Evolutionary conservation across 768 basidiomycete genomes (phyloP).

Genomic region (Mycena crocata): DNA sequence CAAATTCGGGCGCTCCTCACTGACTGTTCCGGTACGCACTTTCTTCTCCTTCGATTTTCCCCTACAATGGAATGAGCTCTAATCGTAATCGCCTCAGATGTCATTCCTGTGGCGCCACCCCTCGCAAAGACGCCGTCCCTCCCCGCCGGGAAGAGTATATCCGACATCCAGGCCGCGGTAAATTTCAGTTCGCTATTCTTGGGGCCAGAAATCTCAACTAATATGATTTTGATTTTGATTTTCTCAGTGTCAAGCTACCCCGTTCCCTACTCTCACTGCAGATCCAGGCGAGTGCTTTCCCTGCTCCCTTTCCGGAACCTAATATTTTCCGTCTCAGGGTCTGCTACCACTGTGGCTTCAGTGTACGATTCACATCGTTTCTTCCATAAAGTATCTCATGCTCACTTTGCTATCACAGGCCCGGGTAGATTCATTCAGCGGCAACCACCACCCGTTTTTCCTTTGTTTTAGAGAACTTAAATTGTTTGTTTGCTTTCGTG

Average conservation of each 20-base stretch:
- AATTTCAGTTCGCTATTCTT: background rate
- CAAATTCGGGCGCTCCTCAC: background rate
- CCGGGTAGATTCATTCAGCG: too few species aligned
- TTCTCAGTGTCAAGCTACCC: background rate
- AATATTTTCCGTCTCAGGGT: background rate
- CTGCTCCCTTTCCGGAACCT: background rate
- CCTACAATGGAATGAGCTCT: background rate
- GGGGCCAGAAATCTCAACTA: background rate
- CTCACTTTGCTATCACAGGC: too few species aligned
- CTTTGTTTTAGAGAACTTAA: too few species aligned
- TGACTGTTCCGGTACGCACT: conserved; percentile 5
- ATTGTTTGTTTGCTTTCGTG: too few species aligned
- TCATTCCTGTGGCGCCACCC: background rate
- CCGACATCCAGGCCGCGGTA: conserved; percentile 3
- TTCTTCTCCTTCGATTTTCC: background rate
- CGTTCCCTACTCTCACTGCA: conserved; percentile 6
- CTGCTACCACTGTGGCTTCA: background rate
- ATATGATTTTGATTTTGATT: background rate
- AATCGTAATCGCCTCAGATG: background rate
- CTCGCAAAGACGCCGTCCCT: background rate
- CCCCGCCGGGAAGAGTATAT: background rate
- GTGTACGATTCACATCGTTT: too few species aligned
- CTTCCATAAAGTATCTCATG: too few species aligned
- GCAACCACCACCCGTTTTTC: too few species aligned
- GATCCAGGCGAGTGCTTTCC: background rate